Conservation (phyloP, 805 yeast species). For the Kregervanrija fluxuum region DNA sequence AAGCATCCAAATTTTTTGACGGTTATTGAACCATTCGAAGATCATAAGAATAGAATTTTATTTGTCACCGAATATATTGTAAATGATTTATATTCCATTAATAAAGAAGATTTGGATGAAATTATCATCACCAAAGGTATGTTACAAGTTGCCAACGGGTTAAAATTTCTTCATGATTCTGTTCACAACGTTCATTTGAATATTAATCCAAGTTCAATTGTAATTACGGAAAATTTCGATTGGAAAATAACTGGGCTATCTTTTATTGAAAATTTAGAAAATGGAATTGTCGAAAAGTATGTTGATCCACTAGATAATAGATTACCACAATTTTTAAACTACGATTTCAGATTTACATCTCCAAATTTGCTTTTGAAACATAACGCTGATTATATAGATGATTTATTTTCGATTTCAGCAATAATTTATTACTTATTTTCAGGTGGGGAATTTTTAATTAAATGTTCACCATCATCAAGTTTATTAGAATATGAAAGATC, state of each 20-base stretch:
- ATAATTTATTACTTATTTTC: conserved; percentile 66
- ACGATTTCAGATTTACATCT: conserved; percentile 69
- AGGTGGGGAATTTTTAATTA: conserved; percentile 32
- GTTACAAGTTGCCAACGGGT: conserved; percentile 66
- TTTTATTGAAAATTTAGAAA: conserved; percentile 39
- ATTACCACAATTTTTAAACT: conserved; percentile 63
- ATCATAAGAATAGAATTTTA: conserved; percentile 64
- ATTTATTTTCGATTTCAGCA: conserved; percentile 79
- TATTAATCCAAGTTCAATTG: conserved; percentile 68
- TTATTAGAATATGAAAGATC: conserved; percentile 55
- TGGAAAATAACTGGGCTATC: conserved; percentile 87
- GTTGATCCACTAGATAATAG: conserved; percentile 70
- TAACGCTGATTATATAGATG: conserved; percentile 59
- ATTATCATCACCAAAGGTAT: conserved; percentile 71
- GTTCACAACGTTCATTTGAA: conserved; percentile 73
- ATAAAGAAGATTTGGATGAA: conserved; percentile 53
- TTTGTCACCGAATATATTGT: conserved; percentile 81
- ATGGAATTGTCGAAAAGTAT: conserved; percentile 48
- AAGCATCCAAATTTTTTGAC: conserved; percentile 87
- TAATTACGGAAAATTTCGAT: conserved; percentile 78
- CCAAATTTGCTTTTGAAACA: conserved; percentile 76
- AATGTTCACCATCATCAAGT: conserved; percentile 28
- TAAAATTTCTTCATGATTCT: conserved; percentile 74
- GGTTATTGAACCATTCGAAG: conserved; percentile 84
- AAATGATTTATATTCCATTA: conserved; percentile 23